Evolutionary conservation across 495 filamentous ascomycete species (phyloP).

Genomic region (Hypomontagnella monticulosa): DNA sequence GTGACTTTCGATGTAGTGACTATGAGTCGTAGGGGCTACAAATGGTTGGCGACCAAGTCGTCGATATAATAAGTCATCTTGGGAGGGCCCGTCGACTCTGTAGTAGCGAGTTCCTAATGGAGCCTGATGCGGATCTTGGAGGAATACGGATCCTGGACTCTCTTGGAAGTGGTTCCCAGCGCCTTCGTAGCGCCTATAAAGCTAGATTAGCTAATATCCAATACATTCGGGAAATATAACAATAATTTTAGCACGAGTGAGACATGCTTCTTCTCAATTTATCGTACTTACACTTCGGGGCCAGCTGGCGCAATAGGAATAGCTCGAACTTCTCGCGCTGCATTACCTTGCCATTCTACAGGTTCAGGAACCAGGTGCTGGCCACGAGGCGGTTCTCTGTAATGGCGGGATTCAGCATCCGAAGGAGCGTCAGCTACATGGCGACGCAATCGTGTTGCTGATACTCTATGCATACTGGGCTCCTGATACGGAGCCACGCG

Average conservation of each 20-base stretch:
- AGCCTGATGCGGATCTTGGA: slow-evolving; percentile 1
- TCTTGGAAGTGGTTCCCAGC: background rate
- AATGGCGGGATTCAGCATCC: slow-evolving; percentile 2
- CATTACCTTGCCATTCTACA: slow-evolving; percentile 15
- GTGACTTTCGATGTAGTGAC: slow-evolving; percentile 29
- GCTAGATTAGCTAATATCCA: slow-evolving; percentile 12
- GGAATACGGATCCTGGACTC: background rate
- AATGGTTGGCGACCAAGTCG: slow-evolving; percentile 18
- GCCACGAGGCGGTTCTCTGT: slow-evolving; percentile 19
- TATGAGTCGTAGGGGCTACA: slow-evolving; percentile 22
- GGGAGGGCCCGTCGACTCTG: background rate
- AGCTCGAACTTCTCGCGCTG: slow-evolving; percentile 10
- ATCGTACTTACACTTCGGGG: slow-evolving; percentile 31
- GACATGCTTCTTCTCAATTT: background rate
- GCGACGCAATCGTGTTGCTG: background rate
- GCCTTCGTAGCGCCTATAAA: slow-evolving; percentile 19
- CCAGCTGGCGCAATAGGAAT: background rate
- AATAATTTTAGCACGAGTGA: background rate
- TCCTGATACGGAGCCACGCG: slow-evolving; percentile 18
- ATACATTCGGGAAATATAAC: background rate
- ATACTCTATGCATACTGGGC: slow-evolving; percentile 2
- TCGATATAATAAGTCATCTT: too few relatives aligned
- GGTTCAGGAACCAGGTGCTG: slow-evolving; percentile 9
- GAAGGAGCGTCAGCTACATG: slow-evolving; percentile 5
- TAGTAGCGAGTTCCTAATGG: slow-evolving; percentile 5